These are phyloP conservation scores for Fusarium mexicanum DNA, from an alignment of 2,329 filamentous ascomycete genomes.

Conservation along the genomic window DNA sequence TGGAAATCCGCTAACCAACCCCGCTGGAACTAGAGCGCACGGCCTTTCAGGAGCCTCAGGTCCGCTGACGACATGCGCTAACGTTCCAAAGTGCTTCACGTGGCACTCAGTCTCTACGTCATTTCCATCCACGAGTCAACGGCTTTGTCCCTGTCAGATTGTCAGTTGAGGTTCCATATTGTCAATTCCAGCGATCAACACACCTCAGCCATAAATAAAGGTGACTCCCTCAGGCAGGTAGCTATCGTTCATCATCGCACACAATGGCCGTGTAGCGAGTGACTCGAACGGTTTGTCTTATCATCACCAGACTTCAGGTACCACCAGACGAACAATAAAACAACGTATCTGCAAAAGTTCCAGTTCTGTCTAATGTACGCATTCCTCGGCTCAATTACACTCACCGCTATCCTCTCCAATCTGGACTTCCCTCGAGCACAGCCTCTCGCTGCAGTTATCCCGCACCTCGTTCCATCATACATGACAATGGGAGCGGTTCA, in stretches of 20 bases:
- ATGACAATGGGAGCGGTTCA: conserved; percentile 11
- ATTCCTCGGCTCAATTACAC: conserved; percentile 5
- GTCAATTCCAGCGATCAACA: neutral
- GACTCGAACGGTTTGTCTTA: neutral
- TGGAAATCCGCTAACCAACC: conserved; percentile 11
- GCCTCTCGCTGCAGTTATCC: conserved; percentile 14
- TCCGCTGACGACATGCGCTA: conserved; percentile 37
- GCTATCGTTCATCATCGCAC: neutral
- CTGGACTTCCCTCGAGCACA: conserved; percentile 5
- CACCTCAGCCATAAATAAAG: neutral
- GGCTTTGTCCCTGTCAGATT: neutral
- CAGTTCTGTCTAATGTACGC: neutral
- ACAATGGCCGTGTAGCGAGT: neutral
- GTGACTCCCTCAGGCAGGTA: neutral
- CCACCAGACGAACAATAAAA: conserved; percentile 13
- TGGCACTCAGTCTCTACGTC: conserved; percentile 26
- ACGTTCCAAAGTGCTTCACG: conserved; percentile 19
- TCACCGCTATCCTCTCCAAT: conserved; percentile 13
- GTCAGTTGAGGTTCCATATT: neutral
- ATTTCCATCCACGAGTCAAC: conserved; percentile 12
- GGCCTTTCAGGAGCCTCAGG: conserved; percentile 17
- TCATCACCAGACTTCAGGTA: conserved; percentile 22
- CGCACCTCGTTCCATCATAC: neutral
- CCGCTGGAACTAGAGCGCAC: conserved; percentile 14
- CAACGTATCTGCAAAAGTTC: conserved; percentile 19